Evolutionary conservation across 495 filamentous ascomycete species (phyloP), one percentile per base, ranked within the genome.

Genomic region (Aspergillus olivimuriae): DNA sequence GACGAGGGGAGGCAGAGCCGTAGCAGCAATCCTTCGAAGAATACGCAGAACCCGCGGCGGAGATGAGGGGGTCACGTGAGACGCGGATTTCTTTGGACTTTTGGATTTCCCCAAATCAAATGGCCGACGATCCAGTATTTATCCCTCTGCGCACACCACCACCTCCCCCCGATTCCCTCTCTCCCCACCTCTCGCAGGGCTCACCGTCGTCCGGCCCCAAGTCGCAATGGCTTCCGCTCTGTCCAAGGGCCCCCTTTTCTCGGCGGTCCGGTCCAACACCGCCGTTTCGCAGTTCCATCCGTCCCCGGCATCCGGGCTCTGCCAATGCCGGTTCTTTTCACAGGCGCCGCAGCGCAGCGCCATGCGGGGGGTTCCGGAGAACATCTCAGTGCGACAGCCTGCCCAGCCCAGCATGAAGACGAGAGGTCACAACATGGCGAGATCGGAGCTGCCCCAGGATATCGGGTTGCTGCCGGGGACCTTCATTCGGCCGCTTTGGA

Each of bases 401-500:
- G 46, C 65, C 16, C 61, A 72, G 38, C 63, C 53, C n/a, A 75
- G 71, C 51, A 51, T 73, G 52, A 65, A 53, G 39, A 53, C 68
- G 4, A 44, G 56, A 28, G 39, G 51, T 9, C 63, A 55, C 26
- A 54, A 61, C 11, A 38, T 62, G 16, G 32, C 47, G 9, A 43
- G 43, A 7, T 18, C 47, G 1, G 53, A 66, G 10, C 21, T 74
- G 18, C 69, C 67, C 4, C 64, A 70, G 43, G 78, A 82, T 57
- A 53, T 80, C 24, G 78, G 78, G 14, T 31, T 81, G 14, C 57
- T 81, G 35, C 59, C 60, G 24, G 72, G 76, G 51, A 83, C 81
- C 4, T 82, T 80, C 48, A 64, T 84, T 16, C 70, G 68, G 60
- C 80, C 78, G n/a, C 61, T 73, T 10, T 72, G 75, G 62, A 56